A percentile compares a stretch with the other conserved stretches of the same genome.
phyloP scores from a whole-genome alignment of 768 basidiomycete species.

The Psilocybe sp. region DNA sequence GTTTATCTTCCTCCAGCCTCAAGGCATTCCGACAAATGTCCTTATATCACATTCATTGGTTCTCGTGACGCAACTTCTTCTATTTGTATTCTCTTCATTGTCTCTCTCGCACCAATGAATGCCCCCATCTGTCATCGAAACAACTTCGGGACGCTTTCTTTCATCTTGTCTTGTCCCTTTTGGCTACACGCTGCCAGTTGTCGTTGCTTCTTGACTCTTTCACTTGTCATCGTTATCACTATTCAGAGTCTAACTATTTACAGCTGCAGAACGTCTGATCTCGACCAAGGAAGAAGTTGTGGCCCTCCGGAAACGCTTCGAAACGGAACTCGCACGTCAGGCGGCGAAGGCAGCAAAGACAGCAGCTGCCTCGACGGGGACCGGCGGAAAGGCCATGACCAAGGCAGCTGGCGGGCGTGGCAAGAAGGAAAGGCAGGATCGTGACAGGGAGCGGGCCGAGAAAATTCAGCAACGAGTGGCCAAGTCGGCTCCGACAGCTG shows the following conservation, averaged over 20 bases:
- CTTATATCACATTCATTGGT: slow-evolving; percentile 14
- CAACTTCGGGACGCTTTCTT: slow-evolving; percentile 7
- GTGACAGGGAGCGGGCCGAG: slow-evolving; percentile 22
- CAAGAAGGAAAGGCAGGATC: slow-evolving; percentile 22
- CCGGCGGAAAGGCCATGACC: not conserved
- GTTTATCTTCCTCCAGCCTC: not conserved
- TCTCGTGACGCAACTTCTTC: slow-evolving; percentile 8
- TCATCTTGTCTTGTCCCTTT: not conserved
- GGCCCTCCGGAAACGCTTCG: slow-evolving; percentile 63
- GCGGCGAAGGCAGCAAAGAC: slow-evolving; percentile 60
- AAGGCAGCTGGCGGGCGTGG: slow-evolving; percentile 16
- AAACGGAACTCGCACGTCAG: slow-evolving; percentile 70
- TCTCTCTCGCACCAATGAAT: not conserved
- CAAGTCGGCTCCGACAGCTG: slow-evolving; percentile 16
- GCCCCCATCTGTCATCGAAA: slow-evolving; percentile 1
- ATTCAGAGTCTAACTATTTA: slow-evolving; percentile 11
- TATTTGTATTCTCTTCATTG: slow-evolving; percentile 4
- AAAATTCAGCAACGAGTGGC: slow-evolving; percentile 34
- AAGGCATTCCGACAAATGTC: too few species aligned
- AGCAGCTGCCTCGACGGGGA: slow-evolving; percentile 28
- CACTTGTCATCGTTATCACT: slow-evolving; percentile 1
- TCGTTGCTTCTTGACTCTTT: not conserved
- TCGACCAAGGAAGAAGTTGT: slow-evolving; percentile 70
- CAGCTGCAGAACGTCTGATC: slow-evolving; percentile 72
- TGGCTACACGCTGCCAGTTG: not conserved